Evolutionary conservation across 768 basidiomycete species (phyloP).

Genomic region (Russula olivacea): DNA sequence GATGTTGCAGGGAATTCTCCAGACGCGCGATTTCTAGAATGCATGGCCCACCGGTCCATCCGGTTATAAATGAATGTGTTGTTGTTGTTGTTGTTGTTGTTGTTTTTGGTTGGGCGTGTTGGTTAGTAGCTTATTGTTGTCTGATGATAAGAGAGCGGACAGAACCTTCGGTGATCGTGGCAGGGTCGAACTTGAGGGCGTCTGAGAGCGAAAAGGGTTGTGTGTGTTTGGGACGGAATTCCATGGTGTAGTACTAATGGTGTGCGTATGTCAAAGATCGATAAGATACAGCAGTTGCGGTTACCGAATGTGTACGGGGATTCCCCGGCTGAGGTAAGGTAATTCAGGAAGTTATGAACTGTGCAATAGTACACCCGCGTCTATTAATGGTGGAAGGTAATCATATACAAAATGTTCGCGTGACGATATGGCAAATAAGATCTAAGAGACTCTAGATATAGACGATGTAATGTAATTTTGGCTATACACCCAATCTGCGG

Average conservation of each 20-base stretch:
- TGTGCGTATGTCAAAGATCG: neutral
- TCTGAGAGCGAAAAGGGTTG: constrained; percentile 73
- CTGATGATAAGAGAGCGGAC: neutral
- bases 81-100: too few species aligned
- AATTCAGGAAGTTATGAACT: neutral
- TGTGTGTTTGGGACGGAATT: constrained; percentile 56
- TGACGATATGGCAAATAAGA: neutral
- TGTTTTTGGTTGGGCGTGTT: too few species aligned
- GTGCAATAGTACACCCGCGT: neutral
- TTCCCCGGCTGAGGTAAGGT: constrained; percentile 7
- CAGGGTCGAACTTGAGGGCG: constrained; percentile 57
- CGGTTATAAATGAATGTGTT: too few species aligned
- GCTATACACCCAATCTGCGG: constrained; percentile 17
- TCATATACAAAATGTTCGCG: constrained; percentile 6
- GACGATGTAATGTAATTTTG: constrained; percentile 10
- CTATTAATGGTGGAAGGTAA: constrained; percentile 4
- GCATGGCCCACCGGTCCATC: too few species aligned
- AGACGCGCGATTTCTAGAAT: constrained; percentile 67
- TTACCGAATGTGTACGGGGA: neutral
- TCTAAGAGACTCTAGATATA: constrained; percentile 11
- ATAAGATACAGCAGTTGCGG: too few species aligned
- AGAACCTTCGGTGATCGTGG: constrained; percentile 65
- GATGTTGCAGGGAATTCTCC: constrained; percentile 59
- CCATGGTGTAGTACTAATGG: constrained; percentile 38
- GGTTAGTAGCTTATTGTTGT: neutral